Evolutionary conservation across 164 flowering plant species (phyloP), one percentile per base, ranked within the genome.

Genomic region (Stephania yunnanensis): DNA sequence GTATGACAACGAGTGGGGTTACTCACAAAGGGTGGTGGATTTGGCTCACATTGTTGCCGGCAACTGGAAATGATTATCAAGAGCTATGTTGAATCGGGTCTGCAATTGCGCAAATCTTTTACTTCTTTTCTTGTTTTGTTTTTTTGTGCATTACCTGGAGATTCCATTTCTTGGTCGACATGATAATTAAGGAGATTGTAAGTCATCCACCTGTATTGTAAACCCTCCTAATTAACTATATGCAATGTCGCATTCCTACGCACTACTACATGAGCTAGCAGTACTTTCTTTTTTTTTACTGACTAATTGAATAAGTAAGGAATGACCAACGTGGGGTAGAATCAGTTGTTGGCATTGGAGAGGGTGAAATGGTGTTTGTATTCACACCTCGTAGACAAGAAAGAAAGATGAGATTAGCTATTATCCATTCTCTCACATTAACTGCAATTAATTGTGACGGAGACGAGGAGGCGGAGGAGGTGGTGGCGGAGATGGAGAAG

Each of bases 1-100:
- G 98, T 92, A 94, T 65, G 98, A 94, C 71, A 94, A 94, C 50
- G 98, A 94, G 70, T 91, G 97, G 97, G 98, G 98, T 76, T 94
- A 92, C 91, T 94, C 98, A 30, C 97, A 91, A 78, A 86, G 97
- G 84, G 97, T 94, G 65, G 97, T 94, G 19, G 97, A 92, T 86
- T 84, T 94, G 84, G 97, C 97, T 45, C 83, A 94, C 87, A 88
- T 92, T 80, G 96, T 94, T 69, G 98, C 98, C 76, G 81, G 87
- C 85, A 83, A 91, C 73, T 94, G 97, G 98, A 89, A 89, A 80
- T 93, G 82, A 87, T 30, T 25, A 71, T 25, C 70, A 11, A 61
- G 42, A 17, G 46, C 29, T 64, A 25, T 36, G 46, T 44, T 42
- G 71, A 29, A 11, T 69, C n/a, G n/a, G n/a, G n/a, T n/a, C 52